These are phyloP conservation scores for Mucor lusitanicus DNA, from an alignment of 371 early-diverging fungal genomes.

Conservation along the genomic window DNA sequence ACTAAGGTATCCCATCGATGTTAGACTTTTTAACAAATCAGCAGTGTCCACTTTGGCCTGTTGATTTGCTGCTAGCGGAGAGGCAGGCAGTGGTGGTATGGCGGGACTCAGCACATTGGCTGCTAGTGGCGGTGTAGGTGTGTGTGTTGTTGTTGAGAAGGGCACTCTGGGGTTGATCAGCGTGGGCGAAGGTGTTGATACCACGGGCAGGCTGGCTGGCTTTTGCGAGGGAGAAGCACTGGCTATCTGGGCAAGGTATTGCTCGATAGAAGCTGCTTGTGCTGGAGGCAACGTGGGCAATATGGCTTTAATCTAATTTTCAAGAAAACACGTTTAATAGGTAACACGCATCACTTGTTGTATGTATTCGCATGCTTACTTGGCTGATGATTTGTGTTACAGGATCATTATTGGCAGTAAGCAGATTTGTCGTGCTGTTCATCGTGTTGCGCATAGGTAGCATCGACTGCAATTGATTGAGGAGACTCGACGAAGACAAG, in stretches of 20 bases:
- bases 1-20: slow-evolving; percentile 39
- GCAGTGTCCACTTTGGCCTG: slow-evolving; percentile 23
- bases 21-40: slow-evolving; percentile 40
- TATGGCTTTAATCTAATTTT: slow-evolving; percentile 40
- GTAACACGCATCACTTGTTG: background rate
- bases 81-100: background rate
- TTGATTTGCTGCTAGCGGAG: background rate
- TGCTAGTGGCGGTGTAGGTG: slow-evolving; percentile 9
- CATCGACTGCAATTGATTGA: slow-evolving; percentile 31
- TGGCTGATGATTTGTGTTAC: slow-evolving; percentile 34
- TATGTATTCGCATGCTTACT: slow-evolving; percentile 23
- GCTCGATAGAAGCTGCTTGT: slow-evolving; percentile 41
- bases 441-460: slow-evolving; percentile 9
- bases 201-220: slow-evolving; percentile 5
- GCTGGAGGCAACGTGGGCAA: slow-evolving; percentile 43
- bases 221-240: slow-evolving; percentile 14
- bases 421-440: background rate
- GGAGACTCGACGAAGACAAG: slow-evolving; percentile 16
- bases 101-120: slow-evolving; percentile 3
- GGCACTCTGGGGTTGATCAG: background rate
- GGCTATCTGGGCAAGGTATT: slow-evolving; percentile 37
- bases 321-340: background rate
- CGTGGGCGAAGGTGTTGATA: slow-evolving; percentile 21
- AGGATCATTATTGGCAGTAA: slow-evolving; percentile 10
- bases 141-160: background rate